Percentiles rank a stretch among this genome's conserved stretches.
These are phyloP conservation scores for Ceriops tagal DNA, from an alignment of 345 rosid genomes.

Conservation along the genomic window DNA sequence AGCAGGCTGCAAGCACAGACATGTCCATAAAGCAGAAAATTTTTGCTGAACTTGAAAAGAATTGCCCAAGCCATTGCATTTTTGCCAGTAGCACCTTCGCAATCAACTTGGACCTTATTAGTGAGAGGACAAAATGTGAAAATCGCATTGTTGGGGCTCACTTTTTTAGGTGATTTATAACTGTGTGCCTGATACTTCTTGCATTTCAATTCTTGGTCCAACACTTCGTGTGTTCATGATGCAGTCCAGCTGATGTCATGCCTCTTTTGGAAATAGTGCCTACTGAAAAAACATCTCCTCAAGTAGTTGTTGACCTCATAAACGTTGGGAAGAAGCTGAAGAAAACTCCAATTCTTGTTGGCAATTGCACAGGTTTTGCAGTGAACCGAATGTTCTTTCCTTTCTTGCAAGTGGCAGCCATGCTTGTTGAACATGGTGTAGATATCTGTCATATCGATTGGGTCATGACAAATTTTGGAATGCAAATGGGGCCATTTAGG, in stretches of 20 bases:
- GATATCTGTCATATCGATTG: conserved; percentile 24
- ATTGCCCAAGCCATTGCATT: conserved; percentile 12
- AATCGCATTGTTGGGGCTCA: conserved; percentile 27
- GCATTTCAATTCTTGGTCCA: not conserved
- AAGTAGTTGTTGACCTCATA: conserved; percentile 26
- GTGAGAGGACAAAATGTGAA: not conserved
- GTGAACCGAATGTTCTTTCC: conserved; percentile 28
- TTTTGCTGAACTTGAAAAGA: conserved; percentile 9
- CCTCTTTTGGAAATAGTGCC: conserved; percentile 33
- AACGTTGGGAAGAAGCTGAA: conserved; percentile 29
- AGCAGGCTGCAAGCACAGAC: not conserved
- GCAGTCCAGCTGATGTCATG: conserved; percentile 28
- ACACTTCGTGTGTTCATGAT: conserved; percentile 4
- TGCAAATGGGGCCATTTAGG: conserved; percentile 43
- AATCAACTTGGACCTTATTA: not conserved
- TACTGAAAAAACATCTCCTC: conserved; percentile 25
- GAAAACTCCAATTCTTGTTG: conserved; percentile 31
- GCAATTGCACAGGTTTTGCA: conserved; percentile 31
- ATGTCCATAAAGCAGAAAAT: not conserved
- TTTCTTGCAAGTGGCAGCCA: conserved; percentile 20
- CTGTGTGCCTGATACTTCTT: not conserved
- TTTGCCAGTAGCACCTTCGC: conserved; percentile 11
- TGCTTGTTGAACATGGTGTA: conserved; percentile 31
- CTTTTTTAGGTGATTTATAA: conserved; percentile 24
- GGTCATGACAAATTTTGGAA: conserved; percentile 26